Evolutionary conservation across 352 stramenopile genomes (phyloP), one percentile per base, ranked within the genome.

Genomic region (Pilasporangium apinafurcum): DNA sequence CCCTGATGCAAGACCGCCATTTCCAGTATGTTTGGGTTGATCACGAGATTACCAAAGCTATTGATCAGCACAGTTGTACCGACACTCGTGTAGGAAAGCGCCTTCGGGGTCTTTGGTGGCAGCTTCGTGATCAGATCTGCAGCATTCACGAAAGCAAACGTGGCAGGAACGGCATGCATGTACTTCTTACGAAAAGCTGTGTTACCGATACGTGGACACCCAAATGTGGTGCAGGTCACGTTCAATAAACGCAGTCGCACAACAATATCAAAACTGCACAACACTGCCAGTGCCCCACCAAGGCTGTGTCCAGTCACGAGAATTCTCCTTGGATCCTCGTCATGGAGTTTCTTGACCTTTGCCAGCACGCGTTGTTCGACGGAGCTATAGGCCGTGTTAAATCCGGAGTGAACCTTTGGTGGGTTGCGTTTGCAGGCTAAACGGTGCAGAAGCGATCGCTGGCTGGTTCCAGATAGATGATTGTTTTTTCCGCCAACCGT

Each of bases 111-210:
- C 42, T 68, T 59, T n/a, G 59, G 63, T 0, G 59, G 59, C 25
- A 74, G 46, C 43, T 74, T 74, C 25, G 63, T 70, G 24, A 70
- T 52, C 21, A 70, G 35, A 20, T 79, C 60, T 1, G 53, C 51
- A 12, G 60, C 53, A 24, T 79, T 73, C 25, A 76, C 51, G 29
- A 79, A 65, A 16, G 56, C 56, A 48, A 68, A 75, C 16, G 60
- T 65, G 5, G 60, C 58, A 10, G 67, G 60, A 9, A 75, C 57
- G 1, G 44, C 35, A 6, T 26, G 47, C 9, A 49, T 56, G 49
- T 63, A 70, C n/a, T 50, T 45, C 29, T 65, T 65, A 39, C 62
- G 47, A 50, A 74, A 79, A 26, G 62, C 50, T 3, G 59, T 55
- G 42, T 71, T 71, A 9, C 63, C 53, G 14, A 75, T 46, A 8